phyloP scores from a whole-genome alignment of 257 asterid genomes.

The Forsythia suspensa region DNA sequence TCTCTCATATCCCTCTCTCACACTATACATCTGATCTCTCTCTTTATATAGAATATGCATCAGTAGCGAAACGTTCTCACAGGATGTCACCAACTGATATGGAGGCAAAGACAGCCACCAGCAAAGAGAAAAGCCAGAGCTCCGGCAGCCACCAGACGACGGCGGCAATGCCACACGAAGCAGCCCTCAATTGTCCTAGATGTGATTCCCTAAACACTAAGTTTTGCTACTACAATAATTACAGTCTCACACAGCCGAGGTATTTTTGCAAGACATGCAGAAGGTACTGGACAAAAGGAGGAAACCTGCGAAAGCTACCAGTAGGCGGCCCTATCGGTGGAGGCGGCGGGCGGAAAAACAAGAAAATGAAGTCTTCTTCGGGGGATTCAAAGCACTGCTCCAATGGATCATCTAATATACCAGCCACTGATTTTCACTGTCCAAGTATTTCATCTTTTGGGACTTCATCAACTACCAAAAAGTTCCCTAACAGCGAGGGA shows the following conservation, averaged over 20 bases:
- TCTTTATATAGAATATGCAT: background rate
- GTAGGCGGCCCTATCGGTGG: background rate
- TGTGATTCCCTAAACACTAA: background rate
- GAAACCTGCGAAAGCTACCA: background rate
- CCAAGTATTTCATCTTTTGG: background rate
- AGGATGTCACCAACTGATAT: background rate
- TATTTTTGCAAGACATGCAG: background rate
- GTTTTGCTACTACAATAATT: background rate
- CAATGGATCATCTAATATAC: background rate
- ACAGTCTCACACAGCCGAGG: background rate
- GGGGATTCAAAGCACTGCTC: background rate
- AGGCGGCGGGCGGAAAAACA: background rate
- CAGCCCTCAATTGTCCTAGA: background rate
- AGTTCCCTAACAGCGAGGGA: background rate
- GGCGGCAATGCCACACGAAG: background rate
- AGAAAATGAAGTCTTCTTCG: background rate
- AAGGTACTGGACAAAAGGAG: background rate
- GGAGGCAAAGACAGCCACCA: background rate
- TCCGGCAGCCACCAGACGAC: background rate
- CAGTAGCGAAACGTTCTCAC: background rate
- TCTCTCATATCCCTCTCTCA: background rate
- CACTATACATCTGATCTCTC: background rate
- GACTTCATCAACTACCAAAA: background rate
- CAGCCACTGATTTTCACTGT: background rate
- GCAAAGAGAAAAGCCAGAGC: background rate